Evolutionary conservation across 768 basidiomycete species (phyloP).

Genomic region (Leccinum sublutescens): DNA sequence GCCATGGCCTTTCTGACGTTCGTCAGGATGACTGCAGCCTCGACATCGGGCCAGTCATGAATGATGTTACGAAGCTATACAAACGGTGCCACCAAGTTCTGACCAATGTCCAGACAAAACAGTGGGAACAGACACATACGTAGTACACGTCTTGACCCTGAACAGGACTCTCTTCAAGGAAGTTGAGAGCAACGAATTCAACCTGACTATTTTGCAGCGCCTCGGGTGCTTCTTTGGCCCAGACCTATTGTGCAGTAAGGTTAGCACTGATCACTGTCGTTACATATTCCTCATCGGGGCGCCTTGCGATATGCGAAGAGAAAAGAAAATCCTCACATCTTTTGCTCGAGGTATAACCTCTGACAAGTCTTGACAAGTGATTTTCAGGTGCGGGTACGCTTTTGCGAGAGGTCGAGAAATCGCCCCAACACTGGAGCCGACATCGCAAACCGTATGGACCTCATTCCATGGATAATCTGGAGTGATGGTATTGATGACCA

Average conservation of each 20-base stretch:
- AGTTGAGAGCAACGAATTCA: not conserved
- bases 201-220: conserved; percentile 12
- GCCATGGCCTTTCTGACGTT: conserved; percentile 31
- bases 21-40: conserved; percentile 30
- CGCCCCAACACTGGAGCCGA: not conserved
- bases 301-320: not conserved
- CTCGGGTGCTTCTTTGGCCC: not conserved
- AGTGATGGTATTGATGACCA: not conserved
- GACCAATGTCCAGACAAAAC: not conserved
- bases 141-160: not conserved
- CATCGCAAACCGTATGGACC: not conserved
- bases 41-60: conserved; percentile 38
- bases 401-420: not conserved
- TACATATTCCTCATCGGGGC: not conserved
- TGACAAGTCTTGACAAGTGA: not conserved
- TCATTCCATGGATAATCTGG: not conserved
- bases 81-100: not conserved
- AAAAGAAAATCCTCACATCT: not conserved
- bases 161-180: not conserved
- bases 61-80: conserved; percentile 25
- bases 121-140: not conserved
- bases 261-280: not conserved
- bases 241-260: not conserved
- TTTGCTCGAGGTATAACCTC: not conserved
- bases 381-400: not conserved